phyloP scores from a whole-genome alignment of 768 basidiomycete species.

The Neoboletus subvelutipes region DNA sequence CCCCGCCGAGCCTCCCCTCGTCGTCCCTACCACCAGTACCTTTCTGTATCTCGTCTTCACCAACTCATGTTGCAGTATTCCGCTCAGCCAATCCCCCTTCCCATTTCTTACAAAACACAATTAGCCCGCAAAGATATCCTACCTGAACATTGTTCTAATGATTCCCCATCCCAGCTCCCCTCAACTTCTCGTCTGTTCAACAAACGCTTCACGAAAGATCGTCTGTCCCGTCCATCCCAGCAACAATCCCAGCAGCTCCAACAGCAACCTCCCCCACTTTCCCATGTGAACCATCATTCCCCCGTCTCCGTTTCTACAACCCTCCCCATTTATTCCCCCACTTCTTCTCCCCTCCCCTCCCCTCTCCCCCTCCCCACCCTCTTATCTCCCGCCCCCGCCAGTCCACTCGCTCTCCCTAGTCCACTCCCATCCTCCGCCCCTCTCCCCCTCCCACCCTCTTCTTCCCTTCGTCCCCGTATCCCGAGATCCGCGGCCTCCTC shows the following conservation, averaged over 20 bases:
- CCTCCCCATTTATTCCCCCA: conserved; percentile 12
- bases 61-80: conserved; percentile 61
- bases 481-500: conserved; percentile 36
- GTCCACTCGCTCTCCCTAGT: conserved; percentile 24
- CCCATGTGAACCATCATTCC: conserved; percentile 18
- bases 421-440: conserved; percentile 34
- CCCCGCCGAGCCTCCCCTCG: conserved; percentile 29
- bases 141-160: conserved; percentile 30
- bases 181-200: conserved; percentile 32
- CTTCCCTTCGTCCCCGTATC: conserved; percentile 35
- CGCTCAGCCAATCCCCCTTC: conserved; percentile 34
- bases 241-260: conserved; percentile 16
- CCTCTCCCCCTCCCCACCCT: conserved; percentile 33
- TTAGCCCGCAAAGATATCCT: conserved; percentile 34
- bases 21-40: conserved; percentile 33
- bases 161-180: conserved; percentile 9
- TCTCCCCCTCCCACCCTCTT: conserved; percentile 33
- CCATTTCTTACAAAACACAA: conserved; percentile 31
- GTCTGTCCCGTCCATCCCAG: conserved; percentile 17
- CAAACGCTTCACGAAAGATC: conserved; percentile 37
- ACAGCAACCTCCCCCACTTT: neutral
- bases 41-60: conserved; percentile 29
- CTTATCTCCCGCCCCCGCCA: conserved; percentile 26
- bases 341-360: conserved; percentile 17
- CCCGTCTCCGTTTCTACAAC: conserved; percentile 9